Base-by-base conservation (phyloP, 371 early-diverging fungal species). In the Haplosporangium sp. region DNA sequence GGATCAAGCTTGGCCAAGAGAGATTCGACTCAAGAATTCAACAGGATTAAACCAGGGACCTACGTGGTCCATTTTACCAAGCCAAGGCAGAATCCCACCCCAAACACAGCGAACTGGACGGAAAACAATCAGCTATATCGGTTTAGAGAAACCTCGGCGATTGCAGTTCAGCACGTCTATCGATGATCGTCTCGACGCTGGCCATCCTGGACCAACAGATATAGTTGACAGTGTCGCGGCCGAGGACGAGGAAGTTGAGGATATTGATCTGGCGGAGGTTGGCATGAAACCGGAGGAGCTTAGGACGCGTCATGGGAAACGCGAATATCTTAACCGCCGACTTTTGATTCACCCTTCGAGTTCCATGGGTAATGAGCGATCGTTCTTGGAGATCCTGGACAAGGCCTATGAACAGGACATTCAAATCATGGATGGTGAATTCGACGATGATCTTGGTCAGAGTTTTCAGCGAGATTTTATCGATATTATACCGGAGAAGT, bases 401-500 rank as follows among this genome's bases (percentile, higher is more conserved):
- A 71, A 76, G 2, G 38, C 73, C 1, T 87, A 88, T 69, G 59
- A 67, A 6, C 73, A 80, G n/a, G 86, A 85, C 50, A 54, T 64
- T 20, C 59, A 50, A 40, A 71, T 16, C 55, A 81, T 29, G 71
- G 82, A 42, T 8, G 18, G 50, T 64, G 82, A 53, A 55, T 81
- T 29, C 69, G 82, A 42, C 20, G 18, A 21, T 64, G 82, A 55
- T 37, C 48, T 14, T 9, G 36, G 59, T 0, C 57, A 59, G 29
- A 80, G 82, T 6, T 88, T 91, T 52, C 85, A 82, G 57, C 43
- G 62, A 0, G 82, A 86, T 6, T 86, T 88, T 62, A 64, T 90
- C 0, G 82, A 86, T 18, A 83, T 83, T 6, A 66, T 95, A 10
- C 95, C 95, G 11, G 21, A 56, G 0, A 47, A 83, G 11, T 93